phyloP scores from a whole-genome alignment of 805 yeast genomes.

The Yarrowia keelungensis region DNA sequence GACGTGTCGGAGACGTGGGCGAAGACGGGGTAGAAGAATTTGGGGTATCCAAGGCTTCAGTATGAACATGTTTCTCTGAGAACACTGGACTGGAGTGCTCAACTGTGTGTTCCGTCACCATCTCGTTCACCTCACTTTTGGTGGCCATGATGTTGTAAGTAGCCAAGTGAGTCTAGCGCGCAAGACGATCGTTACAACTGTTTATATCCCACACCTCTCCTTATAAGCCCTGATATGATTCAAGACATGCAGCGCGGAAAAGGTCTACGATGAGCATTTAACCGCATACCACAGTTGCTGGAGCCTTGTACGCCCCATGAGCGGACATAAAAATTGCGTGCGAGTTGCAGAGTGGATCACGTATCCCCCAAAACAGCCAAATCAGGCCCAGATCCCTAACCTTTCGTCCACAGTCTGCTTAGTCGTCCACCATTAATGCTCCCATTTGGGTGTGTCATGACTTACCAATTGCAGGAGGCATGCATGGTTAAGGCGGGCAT shows the following conservation, averaged over 20 bases:
- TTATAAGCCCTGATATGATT: neutral
- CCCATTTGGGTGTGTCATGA: neutral
- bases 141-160: neutral
- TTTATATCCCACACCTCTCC: neutral
- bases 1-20: neutral
- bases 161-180: too few species aligned
- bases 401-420: neutral
- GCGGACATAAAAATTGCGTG: neutral
- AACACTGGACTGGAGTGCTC: neutral
- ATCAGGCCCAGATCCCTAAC: neutral
- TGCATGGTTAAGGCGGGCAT: neutral
- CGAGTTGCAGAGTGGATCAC: neutral
- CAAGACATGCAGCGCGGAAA: neutral
- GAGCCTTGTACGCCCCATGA: neutral
- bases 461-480: neutral
- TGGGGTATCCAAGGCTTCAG: neutral
- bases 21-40: too few species aligned
- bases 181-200: too few species aligned
- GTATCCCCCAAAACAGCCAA: neutral
- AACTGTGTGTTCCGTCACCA: neutral
- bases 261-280: too few species aligned
- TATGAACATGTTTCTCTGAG: neutral
- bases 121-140: neutral
- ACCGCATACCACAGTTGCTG: too few species aligned
- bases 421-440: neutral